These are phyloP conservation scores for Podila verticillata DNA, from an alignment of 192 early-diverging fungal species.

Conservation along the genomic window DNA sequence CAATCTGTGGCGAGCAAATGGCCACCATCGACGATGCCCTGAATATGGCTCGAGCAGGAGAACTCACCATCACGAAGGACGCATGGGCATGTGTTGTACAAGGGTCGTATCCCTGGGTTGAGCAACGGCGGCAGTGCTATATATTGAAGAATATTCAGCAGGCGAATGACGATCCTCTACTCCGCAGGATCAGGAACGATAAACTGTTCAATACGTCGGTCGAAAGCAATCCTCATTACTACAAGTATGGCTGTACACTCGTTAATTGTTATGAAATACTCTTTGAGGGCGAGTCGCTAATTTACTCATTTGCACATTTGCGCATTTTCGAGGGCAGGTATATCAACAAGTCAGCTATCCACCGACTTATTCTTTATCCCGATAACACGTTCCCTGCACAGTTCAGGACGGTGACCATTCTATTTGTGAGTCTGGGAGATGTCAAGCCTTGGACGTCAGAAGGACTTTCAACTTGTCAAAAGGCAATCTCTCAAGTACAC, in stretches of 20 bases:
- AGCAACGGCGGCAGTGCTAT: slow-evolving; percentile 44
- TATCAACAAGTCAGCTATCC: slow-evolving; percentile 59
- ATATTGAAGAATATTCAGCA: slow-evolving; percentile 29
- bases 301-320: background rate
- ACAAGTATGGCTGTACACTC: slow-evolving; percentile 38
- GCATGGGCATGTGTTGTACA: slow-evolving; percentile 38
- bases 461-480: slow-evolving; percentile 53
- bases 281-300: too few species aligned
- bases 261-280: background rate
- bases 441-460: slow-evolving; percentile 49
- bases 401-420: slow-evolving; percentile 60
- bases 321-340: slow-evolving; percentile 17
- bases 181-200: slow-evolving; percentile 27
- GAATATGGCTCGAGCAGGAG: slow-evolving; percentile 53
- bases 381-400: slow-evolving; percentile 58
- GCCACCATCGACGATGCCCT: slow-evolving; percentile 53
- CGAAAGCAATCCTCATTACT: slow-evolving; percentile 50
- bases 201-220: slow-evolving; percentile 28
- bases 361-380: slow-evolving; percentile 51
- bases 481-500: slow-evolving; percentile 47
- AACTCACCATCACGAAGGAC: slow-evolving; percentile 52
- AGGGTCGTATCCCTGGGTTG: slow-evolving; percentile 25
- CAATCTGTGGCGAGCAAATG: slow-evolving; percentile 58
- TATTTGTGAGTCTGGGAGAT: slow-evolving; percentile 62
- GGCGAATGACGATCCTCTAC: background rate